Evolutionary conservation across 225 moss, liverwort and hornwort genomes (phyloP), one percentile per base, ranked within the genome.

Genomic region (Polytrichum formosum): DNA sequence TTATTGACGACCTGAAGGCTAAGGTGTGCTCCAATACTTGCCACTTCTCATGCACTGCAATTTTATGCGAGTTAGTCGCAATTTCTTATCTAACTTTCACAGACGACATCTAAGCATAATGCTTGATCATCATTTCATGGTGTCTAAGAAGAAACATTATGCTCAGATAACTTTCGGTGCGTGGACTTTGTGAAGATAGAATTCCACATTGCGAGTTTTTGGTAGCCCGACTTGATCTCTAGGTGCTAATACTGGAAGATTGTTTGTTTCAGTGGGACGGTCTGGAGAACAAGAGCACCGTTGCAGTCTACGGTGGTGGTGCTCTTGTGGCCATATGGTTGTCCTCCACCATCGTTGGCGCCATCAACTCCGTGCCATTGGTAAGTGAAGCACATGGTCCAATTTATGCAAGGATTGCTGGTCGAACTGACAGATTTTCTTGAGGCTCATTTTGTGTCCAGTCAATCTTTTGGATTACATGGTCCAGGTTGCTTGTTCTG

Each of bases 271-370:
- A 93, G 92, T 98, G 97, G 97, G 94, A 91, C 0, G 68, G 72
- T 5, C 80, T 90, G 7, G 97, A 98, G 83, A 90, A 94, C 82
- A 98, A 98, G 82, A 71, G 85, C 0, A 78, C 91, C 0, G 94
- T 98, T 18, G 91, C 81, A 4, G 0, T 94, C 3, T 94, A 98
- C 71, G 97, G 83, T 2, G 92, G 94, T 5, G 94, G 97, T 28
- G 92, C 97, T 1, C 67, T 98, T 21, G 79, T 98, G 1, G 87
- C 94, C 1, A 64, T 98, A 29, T 98, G 94, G 97, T 70, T 98
- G 18, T 98, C 94, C 1, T 92, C 94, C 17, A 94, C 97, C 67
- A 73, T 98, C 21, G 91, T 94, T 26, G 94, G 97, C 1, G 94
- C 97, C 21, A 91, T 98, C 65, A 98, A 98, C 81, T 67, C 92